Conservation (phyloP, 1,284 basidiomycete genomes). For the Tilletiaria anomala region DNA sequence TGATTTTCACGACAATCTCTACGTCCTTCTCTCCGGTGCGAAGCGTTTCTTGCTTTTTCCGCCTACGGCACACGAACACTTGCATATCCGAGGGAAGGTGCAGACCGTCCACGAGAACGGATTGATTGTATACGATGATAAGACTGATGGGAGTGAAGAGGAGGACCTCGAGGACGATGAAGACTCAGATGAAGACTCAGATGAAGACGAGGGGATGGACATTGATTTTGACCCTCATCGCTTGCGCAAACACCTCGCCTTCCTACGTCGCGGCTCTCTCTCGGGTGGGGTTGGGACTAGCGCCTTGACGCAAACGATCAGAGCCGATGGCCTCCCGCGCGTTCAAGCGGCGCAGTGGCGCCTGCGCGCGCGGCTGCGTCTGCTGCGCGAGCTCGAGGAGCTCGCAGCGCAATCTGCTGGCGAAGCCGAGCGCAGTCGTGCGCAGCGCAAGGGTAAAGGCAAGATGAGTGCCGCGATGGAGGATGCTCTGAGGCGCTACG, state of each 20-base stretch:
- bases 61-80: slow-evolving; percentile 19
- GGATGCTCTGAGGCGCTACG: slow-evolving; percentile 3
- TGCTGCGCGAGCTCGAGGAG: slow-evolving; percentile 19
- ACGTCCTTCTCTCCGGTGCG: slow-evolving; percentile 31
- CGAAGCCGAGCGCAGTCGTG: slow-evolving; percentile 13
- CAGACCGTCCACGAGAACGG: slow-evolving; percentile 26
- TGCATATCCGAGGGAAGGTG: slow-evolving; percentile 23
- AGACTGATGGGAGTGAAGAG: neutral
- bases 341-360: slow-evolving; percentile 32
- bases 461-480: slow-evolving; percentile 23
- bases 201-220: neutral
- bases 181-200: neutral
- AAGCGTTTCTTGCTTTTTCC: slow-evolving; percentile 38
- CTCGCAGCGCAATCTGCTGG: slow-evolving; percentile 9
- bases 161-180: neutral
- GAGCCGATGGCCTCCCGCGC: slow-evolving; percentile 29
- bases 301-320: slow-evolving; percentile 6
- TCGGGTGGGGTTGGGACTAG: neutral
- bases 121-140: slow-evolving; percentile 21
- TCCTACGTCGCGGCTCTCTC: neutral
- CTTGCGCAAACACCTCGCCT: neutral
- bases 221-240: neutral
- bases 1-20: slow-evolving; percentile 39
- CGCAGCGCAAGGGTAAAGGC: slow-evolving; percentile 16
- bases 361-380: slow-evolving; percentile 12